Conservation (phyloP, 2,329 filamentous ascomycete genomes). For the Colletotrichum spaethianum region DNA sequence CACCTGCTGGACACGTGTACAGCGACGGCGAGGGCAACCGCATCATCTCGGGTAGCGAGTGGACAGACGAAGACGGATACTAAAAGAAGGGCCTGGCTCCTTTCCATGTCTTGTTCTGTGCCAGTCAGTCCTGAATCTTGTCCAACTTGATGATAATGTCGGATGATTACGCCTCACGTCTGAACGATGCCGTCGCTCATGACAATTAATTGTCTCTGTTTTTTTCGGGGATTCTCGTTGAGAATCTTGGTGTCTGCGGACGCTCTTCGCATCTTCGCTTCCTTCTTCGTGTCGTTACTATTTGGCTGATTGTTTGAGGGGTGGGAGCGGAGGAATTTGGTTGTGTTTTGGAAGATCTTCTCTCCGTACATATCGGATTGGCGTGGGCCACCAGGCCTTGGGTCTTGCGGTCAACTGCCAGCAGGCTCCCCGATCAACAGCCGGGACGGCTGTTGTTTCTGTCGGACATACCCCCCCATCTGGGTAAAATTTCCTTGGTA, state of each 20-base stretch:
- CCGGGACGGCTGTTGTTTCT: neutral
- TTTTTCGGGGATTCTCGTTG: neutral
- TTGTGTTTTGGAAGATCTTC: slow-evolving; percentile 5
- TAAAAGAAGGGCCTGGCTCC: slow-evolving; percentile 47
- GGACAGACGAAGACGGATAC: slow-evolving; percentile 76
- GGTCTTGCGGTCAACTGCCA: neutral
- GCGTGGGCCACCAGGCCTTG: neutral
- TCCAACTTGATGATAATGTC: slow-evolving; percentile 33
- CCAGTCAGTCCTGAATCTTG: neutral
- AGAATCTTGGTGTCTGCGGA: slow-evolving; percentile 16
- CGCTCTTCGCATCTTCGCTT: slow-evolving; percentile 6
- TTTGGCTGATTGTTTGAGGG: slow-evolving; percentile 13
- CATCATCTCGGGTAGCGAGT: slow-evolving; percentile 75
- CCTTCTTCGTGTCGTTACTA: slow-evolving; percentile 32
- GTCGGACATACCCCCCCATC: slow-evolving; percentile 22
- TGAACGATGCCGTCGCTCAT: slow-evolving; percentile 23
- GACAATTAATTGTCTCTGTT: slow-evolving; percentile 11
- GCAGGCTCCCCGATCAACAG: neutral
- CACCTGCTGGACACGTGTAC: slow-evolving; percentile 63
- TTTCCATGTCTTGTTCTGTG: neutral
- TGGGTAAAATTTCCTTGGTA: slow-evolving; percentile 13
- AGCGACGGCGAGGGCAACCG: slow-evolving; percentile 73
- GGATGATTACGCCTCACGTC: slow-evolving; percentile 41
- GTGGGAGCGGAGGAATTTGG: neutral
- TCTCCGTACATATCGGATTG: slow-evolving; percentile 9